Evolutionary conservation across 148 eudicot species (phyloP).

Genomic region (Amaranthus cruentus): DNA sequence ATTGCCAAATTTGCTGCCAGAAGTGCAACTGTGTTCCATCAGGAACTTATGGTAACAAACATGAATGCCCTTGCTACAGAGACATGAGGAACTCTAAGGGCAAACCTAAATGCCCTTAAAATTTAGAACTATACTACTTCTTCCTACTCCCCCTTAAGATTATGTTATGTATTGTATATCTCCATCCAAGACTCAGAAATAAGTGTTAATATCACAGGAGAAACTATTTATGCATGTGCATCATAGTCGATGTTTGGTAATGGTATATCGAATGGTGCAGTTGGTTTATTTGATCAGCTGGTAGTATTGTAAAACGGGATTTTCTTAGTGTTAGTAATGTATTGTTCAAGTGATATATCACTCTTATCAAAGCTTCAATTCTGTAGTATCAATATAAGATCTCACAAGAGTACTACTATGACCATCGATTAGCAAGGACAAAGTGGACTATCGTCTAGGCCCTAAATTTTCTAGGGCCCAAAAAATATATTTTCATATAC

Average conservation of each 20-base stretch:
- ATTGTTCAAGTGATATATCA: background rate
- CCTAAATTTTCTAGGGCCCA: too few relatives aligned
- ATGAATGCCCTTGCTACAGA: conserved; percentile 64
- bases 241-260: too few relatives aligned
- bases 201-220: background rate
- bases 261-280: too few relatives aligned
- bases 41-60: conserved; percentile 52
- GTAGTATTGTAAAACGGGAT: background rate
- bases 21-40: conserved; percentile 65
- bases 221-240: background rate
- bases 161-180: background rate
- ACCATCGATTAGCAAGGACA: too few relatives aligned
- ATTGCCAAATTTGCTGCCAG: conserved; percentile 40
- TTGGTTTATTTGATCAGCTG: too few relatives aligned
- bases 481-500: too few relatives aligned
- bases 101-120: conserved; percentile 50
- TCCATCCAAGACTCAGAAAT: background rate
- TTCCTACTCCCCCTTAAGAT: background rate
- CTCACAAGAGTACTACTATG: too few relatives aligned
- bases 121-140: background rate
- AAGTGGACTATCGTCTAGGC: too few relatives aligned
- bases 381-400: background rate
- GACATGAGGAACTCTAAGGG: conserved; percentile 52
- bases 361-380: background rate
- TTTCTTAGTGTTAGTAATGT: background rate